Evolutionary conservation across 805 yeast species (phyloP).

Genomic region (Candida corydali): DNA sequence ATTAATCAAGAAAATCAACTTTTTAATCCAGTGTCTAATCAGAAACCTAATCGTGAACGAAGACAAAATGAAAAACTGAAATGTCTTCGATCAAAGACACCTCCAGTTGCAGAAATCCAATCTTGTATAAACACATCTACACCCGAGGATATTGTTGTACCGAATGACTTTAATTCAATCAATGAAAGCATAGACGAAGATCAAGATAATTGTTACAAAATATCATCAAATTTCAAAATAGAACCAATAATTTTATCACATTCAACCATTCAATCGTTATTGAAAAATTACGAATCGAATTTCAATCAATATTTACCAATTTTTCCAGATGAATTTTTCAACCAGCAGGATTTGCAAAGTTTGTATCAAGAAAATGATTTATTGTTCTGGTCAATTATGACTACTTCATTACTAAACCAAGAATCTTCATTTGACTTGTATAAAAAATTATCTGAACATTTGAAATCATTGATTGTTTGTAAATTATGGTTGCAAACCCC

Average conservation of each 20-base stretch:
- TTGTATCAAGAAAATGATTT: slow-evolving; percentile 28
- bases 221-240: slow-evolving; percentile 5
- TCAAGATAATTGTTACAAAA: slow-evolving; percentile 4
- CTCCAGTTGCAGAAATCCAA: slow-evolving; percentile 21
- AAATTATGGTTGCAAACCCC: slow-evolving; percentile 45
- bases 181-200: not conserved
- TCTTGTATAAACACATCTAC: slow-evolving; percentile 18
- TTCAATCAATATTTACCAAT: slow-evolving; percentile 32
- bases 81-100: slow-evolving; percentile 11
- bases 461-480: slow-evolving; percentile 35
- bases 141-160: slow-evolving; percentile 6
- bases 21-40: too few species aligned
- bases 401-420: slow-evolving; percentile 28
- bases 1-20: not conserved
- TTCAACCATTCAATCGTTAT: slow-evolving; percentile 11
- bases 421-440: slow-evolving; percentile 12
- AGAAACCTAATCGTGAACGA: not conserved
- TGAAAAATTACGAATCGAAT: slow-evolving; percentile 21
- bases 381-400: slow-evolving; percentile 39
- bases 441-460: slow-evolving; percentile 23
- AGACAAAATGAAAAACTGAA: too few species aligned
- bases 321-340: slow-evolving; percentile 22
- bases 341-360: slow-evolving; percentile 9
- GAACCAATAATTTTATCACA: slow-evolving; percentile 12
- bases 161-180: too few species aligned